These are phyloP conservation scores for Nepenthes gracilis DNA, from an alignment of 148 eudicot species.

Conservation along the genomic window DNA sequence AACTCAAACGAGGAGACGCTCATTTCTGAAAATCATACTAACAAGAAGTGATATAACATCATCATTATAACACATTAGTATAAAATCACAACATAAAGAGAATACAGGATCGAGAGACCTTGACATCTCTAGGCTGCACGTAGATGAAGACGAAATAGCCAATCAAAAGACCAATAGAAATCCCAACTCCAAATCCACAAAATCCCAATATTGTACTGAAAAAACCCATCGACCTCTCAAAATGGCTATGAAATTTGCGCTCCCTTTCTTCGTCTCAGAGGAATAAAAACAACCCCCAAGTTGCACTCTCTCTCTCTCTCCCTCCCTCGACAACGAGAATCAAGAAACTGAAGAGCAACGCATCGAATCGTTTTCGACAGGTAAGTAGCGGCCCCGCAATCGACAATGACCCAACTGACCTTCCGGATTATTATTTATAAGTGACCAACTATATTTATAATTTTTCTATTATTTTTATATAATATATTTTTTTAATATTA, in stretches of 20 bases:
- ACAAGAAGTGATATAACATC: not conserved
- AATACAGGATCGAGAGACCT: conserved; percentile 24
- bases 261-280: not conserved
- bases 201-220: conserved; percentile 53
- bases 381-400: no score
- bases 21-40: not conserved
- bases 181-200: conserved; percentile 68
- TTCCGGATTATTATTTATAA: no score
- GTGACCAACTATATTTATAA: no score
- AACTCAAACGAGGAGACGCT: not conserved
- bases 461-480: no score
- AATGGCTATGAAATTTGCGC: not conserved
- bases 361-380: no score
- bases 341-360: no score
- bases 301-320: no score
- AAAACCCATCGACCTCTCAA: conserved; percentile 45
- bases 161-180: conserved; percentile 51
- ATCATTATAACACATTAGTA: no score
- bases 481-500: no score
- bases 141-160: conserved; percentile 71
- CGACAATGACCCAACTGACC: no score
- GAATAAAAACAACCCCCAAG: no score
- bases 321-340: no score
- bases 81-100: not conserved
- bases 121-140: conserved; percentile 54